Conservation (phyloP, 768 basidiomycete species). For the Boletus reticulatus region DNA sequence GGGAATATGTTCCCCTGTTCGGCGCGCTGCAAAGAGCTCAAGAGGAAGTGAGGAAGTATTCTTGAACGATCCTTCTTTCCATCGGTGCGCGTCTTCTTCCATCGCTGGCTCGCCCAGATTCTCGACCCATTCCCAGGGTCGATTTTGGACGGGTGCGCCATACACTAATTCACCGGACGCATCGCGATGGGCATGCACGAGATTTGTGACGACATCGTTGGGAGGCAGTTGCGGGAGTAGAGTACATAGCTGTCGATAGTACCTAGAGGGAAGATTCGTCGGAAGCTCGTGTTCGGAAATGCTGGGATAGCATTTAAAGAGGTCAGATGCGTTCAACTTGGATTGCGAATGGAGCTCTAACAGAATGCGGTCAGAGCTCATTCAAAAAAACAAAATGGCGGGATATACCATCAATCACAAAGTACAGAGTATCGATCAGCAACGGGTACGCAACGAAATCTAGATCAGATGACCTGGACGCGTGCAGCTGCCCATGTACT, state of each 20-base stretch:
- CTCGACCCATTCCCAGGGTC: conserved; percentile 88
- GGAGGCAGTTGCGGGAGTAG: conserved; percentile 57
- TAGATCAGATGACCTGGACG: conserved; percentile 45
- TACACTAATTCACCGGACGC: conserved; percentile 46
- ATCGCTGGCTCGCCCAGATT: conserved; percentile 53
- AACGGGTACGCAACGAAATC: conserved; percentile 62
- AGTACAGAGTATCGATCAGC: conserved; percentile 71
- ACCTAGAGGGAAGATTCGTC: conserved; percentile 51
- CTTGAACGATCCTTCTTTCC: conserved; percentile 47
- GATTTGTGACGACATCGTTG: conserved; percentile 50
- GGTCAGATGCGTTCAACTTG: conserved; percentile 52
- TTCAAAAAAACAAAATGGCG: too few species aligned
- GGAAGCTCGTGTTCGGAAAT: conserved; percentile 51
- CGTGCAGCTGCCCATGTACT: conserved; percentile 45
- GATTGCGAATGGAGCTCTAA: conserved; percentile 62
- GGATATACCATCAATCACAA: conserved; percentile 66
- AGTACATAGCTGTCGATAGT: conserved; percentile 53
- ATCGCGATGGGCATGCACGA: conserved; percentile 60
- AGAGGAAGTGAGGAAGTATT: conserved; percentile 73
- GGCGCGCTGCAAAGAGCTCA: conserved; percentile 63
- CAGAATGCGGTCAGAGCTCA: neutral
- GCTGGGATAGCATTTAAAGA: conserved; percentile 63
- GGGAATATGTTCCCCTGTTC: conserved; percentile 58
- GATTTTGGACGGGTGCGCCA: conserved; percentile 59
- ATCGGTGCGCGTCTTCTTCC: conserved; percentile 42